Conservation (phyloP, 2,329 filamentous ascomycete genomes). For the Penicillium psychrosexuale region DNA sequence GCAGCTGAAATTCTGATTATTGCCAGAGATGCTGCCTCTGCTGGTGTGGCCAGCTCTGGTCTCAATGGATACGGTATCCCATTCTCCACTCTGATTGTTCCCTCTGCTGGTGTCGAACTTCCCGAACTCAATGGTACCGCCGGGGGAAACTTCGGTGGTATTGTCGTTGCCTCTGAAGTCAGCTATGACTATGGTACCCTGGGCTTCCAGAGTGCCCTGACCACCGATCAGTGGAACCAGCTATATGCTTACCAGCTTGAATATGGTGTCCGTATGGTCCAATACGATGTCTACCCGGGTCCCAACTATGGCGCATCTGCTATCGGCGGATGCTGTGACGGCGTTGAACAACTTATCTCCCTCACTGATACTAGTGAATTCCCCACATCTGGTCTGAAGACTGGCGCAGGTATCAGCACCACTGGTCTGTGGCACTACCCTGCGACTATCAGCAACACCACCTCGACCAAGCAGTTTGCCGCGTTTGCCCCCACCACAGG, state of each 20-base stretch:
- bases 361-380: constrained; percentile 56
- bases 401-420: constrained; percentile 49
- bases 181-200: constrained; percentile 52
- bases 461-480: constrained; percentile 55
- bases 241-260: constrained; percentile 57
- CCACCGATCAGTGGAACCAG: constrained; percentile 54
- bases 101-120: constrained; percentile 50
- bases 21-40: constrained; percentile 51
- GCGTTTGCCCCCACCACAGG: constrained; percentile 49
- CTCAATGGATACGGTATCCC: constrained; percentile 62
- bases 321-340: constrained; percentile 49
- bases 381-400: constrained; percentile 54
- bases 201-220: constrained; percentile 54
- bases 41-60: constrained; percentile 51
- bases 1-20: constrained; percentile 54
- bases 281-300: constrained; percentile 57
- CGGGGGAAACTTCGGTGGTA: constrained; percentile 58
- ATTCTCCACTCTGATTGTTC: constrained; percentile 55
- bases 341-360: constrained; percentile 52
- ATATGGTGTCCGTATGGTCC: constrained; percentile 61
- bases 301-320: constrained; percentile 48
- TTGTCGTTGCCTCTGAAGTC: constrained; percentile 55
- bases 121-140: constrained; percentile 52
- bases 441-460: constrained; percentile 53
- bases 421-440: constrained; percentile 58